Base-by-base conservation (phyloP, 306 rosid genomes). In the Canavalia ensiformis region DNA sequence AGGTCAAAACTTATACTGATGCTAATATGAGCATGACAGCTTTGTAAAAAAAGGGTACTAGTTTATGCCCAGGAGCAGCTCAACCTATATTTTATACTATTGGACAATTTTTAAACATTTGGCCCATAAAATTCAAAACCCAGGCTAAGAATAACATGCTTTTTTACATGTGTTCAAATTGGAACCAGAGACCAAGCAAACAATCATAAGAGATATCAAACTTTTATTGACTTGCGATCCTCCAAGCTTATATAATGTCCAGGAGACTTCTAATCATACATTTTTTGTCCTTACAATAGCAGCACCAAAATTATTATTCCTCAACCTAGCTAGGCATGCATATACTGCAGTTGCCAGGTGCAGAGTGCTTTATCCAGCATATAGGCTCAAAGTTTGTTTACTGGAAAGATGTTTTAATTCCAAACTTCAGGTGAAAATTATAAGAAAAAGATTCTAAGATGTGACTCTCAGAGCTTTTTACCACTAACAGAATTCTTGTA, bases 11-110 rank as follows among this genome's bases (percentile, higher is more conserved):
- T 44, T 46, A 69, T 31, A 68, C 31, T 9, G 37, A 72, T 62
- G 84, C 79, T 62, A 72, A 63, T 50, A 64, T 37, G 29, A 58
- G 35, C 8, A 60, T 34, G 62, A 12, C 28, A 70, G 65, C 55
- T 28, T 71, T 80, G 55, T 2, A 18, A 28, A 1, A 29, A 62
- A 18, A 56, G 55, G 63, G 51, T 8, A 54, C 18, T 30, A 51
- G 52, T 59, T 49, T 80, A 30, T 41, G 56, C 29, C 79, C 57
- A 60, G 46, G 65, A 28, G 54, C 72, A 49, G 64, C 54, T 59
- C 7, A 39, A 70, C 77, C 41, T 47, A 59, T 47, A 59, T 37
- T 34, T 49, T 56, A 69, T 25, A 45, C 51, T 76, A 13, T 12
- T 29, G 33, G 70, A 28, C 44, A 79, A 45, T 57, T 39, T 47